Percentiles rank a stretch among this genome's conserved stretches.
These are phyloP conservation scores for Galerina sulciceps DNA, from an alignment of 768 basidiomycete genomes.

Conservation along the genomic window DNA sequence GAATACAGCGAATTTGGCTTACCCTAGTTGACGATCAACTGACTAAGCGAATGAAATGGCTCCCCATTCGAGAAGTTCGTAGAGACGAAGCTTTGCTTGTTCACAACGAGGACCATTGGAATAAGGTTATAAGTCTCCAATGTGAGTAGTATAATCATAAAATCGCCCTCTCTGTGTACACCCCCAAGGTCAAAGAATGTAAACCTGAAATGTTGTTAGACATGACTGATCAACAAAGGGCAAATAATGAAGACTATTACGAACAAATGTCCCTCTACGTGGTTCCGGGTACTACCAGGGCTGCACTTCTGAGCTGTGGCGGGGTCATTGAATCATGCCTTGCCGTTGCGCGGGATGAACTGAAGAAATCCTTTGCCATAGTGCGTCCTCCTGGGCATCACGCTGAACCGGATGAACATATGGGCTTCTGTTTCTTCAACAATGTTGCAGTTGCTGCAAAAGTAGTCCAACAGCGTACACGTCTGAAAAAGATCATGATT, in stretches of 20 bases:
- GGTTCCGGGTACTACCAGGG: conserved; percentile 79
- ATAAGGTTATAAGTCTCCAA: conserved; percentile 83
- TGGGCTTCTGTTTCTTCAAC: conserved; percentile 99
- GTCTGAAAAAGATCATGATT: conserved; percentile 83
- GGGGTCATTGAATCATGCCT: conserved; percentile 92
- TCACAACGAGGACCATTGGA: conserved; percentile 91
- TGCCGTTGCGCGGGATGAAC: conserved; percentile 77
- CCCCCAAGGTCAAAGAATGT: conserved; percentile 15
- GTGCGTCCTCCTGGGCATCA: conserved; percentile 98
- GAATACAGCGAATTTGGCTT: conserved; percentile 79
- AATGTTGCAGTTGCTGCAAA: conserved; percentile 93
- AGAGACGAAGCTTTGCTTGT: conserved; percentile 86
- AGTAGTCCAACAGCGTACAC: conserved; percentile 73
- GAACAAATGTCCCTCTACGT: conserved; percentile 93
- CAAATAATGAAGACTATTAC: conserved; percentile 81
- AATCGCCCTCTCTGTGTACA: conserved; percentile 6
- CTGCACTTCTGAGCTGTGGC: conserved; percentile 89
- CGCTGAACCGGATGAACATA: conserved; percentile 96
- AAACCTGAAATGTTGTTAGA: conserved; percentile 43
- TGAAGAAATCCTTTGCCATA: conserved; percentile 91
- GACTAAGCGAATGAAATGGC: conserved; percentile 71
- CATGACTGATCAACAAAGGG: conserved; percentile 75
- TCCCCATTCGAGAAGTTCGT: conserved; percentile 76
- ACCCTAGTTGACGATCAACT: conserved; percentile 63
- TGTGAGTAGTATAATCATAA: conserved; percentile 55